phyloP scores from a whole-genome alignment of 1,284 basidiomycete genomes.

The Rhodotorula sp. region DNA sequence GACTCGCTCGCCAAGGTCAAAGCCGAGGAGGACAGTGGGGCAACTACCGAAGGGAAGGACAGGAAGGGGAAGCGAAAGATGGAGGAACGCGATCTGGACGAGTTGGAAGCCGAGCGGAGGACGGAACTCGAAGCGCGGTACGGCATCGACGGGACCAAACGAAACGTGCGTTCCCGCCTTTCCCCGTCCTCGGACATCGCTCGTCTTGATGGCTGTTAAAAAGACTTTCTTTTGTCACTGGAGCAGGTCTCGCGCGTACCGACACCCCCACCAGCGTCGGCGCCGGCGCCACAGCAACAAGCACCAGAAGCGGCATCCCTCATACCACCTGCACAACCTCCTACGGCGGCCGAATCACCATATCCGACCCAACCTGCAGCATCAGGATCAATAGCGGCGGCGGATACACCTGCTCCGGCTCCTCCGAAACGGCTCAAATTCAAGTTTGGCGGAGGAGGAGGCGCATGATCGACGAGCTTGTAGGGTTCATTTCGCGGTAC shows the following conservation, averaged over 20 bases:
- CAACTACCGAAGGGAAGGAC: too few species aligned
- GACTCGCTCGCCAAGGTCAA: neutral
- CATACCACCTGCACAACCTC: neutral
- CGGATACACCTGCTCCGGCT: neutral
- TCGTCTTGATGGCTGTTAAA: neutral
- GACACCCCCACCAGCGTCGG: neutral
- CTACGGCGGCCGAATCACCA: neutral
- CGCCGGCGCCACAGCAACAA: neutral
- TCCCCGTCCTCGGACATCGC: too few species aligned
- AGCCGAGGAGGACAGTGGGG: neutral
- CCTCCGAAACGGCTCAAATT: constrained; percentile 11
- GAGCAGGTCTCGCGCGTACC: neutral
- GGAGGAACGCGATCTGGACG: constrained; percentile 8
- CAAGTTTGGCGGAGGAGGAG: constrained; percentile 10
- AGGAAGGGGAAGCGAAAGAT: constrained; percentile 1
- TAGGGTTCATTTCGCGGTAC: too few species aligned
- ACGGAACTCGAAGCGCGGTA: constrained; percentile 9
- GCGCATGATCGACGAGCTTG: neutral
- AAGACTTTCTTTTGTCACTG: neutral
- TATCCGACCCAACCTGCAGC: neutral
- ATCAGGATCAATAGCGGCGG: neutral
- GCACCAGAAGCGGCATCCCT: neutral
- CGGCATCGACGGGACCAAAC: constrained; percentile 15
- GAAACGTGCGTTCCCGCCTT: constrained; percentile 1
- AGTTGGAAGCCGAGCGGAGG: constrained; percentile 14